Percentiles rank a stretch among this genome's conserved stretches.
These are phyloP conservation scores for Bolboschoenus planiculmis DNA, from an alignment of 176 grass and related monocot genomes.

Conservation along the genomic window DNA sequence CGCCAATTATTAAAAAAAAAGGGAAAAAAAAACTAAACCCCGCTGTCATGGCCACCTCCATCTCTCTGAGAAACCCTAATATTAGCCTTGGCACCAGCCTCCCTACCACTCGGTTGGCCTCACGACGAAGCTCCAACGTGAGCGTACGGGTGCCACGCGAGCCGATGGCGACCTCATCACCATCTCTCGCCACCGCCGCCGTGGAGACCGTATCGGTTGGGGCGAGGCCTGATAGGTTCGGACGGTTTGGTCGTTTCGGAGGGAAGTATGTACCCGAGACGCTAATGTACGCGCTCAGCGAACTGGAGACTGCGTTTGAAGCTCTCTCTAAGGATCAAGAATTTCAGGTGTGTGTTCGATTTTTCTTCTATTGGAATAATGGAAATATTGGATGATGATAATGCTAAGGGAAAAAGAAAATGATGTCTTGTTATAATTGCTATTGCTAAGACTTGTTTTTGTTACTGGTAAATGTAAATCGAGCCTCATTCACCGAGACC, in stretches of 20 bases:
- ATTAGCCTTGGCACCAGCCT: background rate
- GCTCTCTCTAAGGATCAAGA: conserved; percentile 47
- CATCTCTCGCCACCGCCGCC: conserved; percentile 22
- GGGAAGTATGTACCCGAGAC: conserved; percentile 98
- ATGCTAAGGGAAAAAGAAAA: background rate
- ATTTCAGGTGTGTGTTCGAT: conserved; percentile 57
- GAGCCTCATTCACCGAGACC: background rate
- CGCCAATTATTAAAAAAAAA: background rate
- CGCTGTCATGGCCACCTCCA: conserved; percentile 32
- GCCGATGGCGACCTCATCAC: conserved; percentile 23
- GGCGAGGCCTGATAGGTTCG: conserved; percentile 54
- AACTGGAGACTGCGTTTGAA: conserved; percentile 74
- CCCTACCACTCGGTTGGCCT: background rate
- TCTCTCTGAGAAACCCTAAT: conserved; percentile 41
- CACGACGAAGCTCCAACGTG: background rate
- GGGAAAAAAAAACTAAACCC: background rate
- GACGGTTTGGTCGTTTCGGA: conserved; percentile 77
- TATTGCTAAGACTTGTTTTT: background rate
- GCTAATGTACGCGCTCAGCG: conserved; percentile 77
- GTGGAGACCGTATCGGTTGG: background rate
- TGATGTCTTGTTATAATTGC: background rate
- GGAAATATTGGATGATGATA: background rate
- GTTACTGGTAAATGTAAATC: background rate
- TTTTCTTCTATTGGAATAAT: background rate
- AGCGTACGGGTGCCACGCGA: background rate